Percentiles rank a stretch among this genome's conserved stretches.
Evolutionary conservation across 2,329 filamentous ascomycete genomes (phyloP).

Genomic region (Onygena corvina): DNA sequence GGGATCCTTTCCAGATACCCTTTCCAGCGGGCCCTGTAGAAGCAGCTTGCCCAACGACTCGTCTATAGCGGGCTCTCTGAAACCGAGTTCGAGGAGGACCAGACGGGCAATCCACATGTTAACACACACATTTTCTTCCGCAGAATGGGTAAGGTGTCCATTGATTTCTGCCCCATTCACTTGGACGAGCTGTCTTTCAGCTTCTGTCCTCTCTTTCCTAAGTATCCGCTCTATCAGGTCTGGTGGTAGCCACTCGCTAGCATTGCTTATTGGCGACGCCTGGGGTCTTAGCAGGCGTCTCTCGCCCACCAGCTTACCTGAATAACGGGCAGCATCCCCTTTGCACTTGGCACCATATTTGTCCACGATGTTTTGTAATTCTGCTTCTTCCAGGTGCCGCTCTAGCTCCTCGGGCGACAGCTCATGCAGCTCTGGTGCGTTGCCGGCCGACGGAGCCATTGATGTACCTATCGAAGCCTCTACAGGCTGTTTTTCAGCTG

Average conservation of each 20-base stretch:
- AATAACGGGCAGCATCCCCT: slow-evolving; percentile 66
- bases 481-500: neutral
- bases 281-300: slow-evolving; percentile 68
- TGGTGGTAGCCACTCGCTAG: slow-evolving; percentile 63
- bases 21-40: slow-evolving; percentile 52
- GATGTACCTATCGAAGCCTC: slow-evolving; percentile 15
- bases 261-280: slow-evolving; percentile 56
- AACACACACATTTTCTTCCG: slow-evolving; percentile 66
- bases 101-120: slow-evolving; percentile 77
- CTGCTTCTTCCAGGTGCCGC: slow-evolving; percentile 75
- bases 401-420: slow-evolving; percentile 78
- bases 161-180: slow-evolving; percentile 15
- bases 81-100: slow-evolving; percentile 56
- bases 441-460: neutral
- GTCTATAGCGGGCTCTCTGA: slow-evolving; percentile 52
- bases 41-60: slow-evolving; percentile 55
- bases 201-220: slow-evolving; percentile 42
- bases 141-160: slow-evolving; percentile 31
- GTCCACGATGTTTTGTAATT: slow-evolving; percentile 76
- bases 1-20: slow-evolving; percentile 46
- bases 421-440: slow-evolving; percentile 19
- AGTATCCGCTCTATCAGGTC: slow-evolving; percentile 69
- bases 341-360: slow-evolving; percentile 68
- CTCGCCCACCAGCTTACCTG: slow-evolving; percentile 69
- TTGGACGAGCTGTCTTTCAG: slow-evolving; percentile 23